Base-by-base conservation (phyloP, 139 green algal species). In the Closterium sp. region DNA sequence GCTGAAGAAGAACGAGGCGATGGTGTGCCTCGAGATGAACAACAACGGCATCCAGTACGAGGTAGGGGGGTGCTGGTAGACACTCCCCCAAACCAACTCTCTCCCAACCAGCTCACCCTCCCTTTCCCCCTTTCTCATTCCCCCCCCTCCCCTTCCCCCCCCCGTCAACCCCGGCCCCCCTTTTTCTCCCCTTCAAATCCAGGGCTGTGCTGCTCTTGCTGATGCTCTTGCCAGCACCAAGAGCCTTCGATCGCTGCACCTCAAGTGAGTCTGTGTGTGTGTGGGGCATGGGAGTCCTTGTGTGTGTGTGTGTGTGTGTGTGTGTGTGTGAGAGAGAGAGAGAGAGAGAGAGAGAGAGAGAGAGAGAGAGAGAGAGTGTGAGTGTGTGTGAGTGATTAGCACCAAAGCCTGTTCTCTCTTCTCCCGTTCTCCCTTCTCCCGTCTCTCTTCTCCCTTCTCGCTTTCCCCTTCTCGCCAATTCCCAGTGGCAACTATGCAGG, bases 201-300 rank as follows among this genome's bases (percentile, higher is more conserved):
- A 96, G 86, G 96, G 96, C 23, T 95, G 95, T 34, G 93, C 89
- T 1, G 96, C 96, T 0, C 89, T 99, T 25, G 95, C 97, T 33
- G 95, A 96, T 30, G 97, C 97, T 0, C 91, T 99, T 8, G 86
- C 81, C 1, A 85, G 93, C 6, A 98, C 97, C 95, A 95, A 87
- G 38, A 95, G 94, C 3, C 95, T 98, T 28, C 91, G 93, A 9
- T 30, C 66, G 25, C 31, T 91, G 10, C 88, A 91, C 34, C n/a
- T 91, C 64, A 91, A 91, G 87, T 90, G 30, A 84, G 87, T 34
- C 21, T 34, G 28, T 16, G 83, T 6, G 83, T 10, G 16, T 83
- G 64, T 83, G 10, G 64, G 64, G 64, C 64, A 16, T 83, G 64
- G 12, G 64, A 28, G 64, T 83, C 16, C 64, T 83, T 83, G 64